Conservation (phyloP, 352 stramenopile species). For the Pythium utonaiense region DNA sequence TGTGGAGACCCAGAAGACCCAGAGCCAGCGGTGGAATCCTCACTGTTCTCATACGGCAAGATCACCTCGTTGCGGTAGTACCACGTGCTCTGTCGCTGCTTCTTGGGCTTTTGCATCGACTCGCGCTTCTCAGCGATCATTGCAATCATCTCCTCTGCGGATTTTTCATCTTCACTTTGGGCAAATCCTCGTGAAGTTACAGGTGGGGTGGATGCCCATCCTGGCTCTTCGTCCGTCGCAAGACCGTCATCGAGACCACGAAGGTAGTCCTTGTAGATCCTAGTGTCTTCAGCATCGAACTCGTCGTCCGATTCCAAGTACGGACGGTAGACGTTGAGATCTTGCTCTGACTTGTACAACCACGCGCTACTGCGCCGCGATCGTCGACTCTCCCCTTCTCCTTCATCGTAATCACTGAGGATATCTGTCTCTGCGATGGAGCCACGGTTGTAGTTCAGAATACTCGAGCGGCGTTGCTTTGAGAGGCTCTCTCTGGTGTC, state of each 20-base stretch:
- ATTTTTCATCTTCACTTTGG: constrained; percentile 9
- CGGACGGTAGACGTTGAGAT: constrained; percentile 26
- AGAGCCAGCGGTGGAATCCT: neutral
- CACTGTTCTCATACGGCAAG: constrained; percentile 19
- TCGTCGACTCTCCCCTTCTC: neutral
- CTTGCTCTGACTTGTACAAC: constrained; percentile 10
- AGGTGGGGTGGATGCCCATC: constrained; percentile 14
- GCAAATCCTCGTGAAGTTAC: neutral
- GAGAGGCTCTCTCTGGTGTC: neutral
- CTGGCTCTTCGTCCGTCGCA: neutral
- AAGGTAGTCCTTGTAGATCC: constrained; percentile 31
- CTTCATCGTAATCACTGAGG: constrained; percentile 23
- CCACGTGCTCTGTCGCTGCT: constrained; percentile 21
- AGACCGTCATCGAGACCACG: constrained; percentile 31
- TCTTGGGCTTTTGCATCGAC: constrained; percentile 6
- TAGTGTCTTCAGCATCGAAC: constrained; percentile 2
- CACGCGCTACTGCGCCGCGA: constrained; percentile 24
- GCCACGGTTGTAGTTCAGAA: constrained; percentile 16
- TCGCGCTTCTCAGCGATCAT: constrained; percentile 14
- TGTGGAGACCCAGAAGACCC: neutral
- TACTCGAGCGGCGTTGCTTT: constrained; percentile 9
- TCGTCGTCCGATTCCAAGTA: constrained; percentile 18
- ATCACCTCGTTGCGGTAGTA: constrained; percentile 27
- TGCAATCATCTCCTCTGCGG: constrained; percentile 7
- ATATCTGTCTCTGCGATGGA: constrained; percentile 39